Conservation (phyloP, 1,139 yeast genomes). For the Diutina mesorugosa region DNA sequence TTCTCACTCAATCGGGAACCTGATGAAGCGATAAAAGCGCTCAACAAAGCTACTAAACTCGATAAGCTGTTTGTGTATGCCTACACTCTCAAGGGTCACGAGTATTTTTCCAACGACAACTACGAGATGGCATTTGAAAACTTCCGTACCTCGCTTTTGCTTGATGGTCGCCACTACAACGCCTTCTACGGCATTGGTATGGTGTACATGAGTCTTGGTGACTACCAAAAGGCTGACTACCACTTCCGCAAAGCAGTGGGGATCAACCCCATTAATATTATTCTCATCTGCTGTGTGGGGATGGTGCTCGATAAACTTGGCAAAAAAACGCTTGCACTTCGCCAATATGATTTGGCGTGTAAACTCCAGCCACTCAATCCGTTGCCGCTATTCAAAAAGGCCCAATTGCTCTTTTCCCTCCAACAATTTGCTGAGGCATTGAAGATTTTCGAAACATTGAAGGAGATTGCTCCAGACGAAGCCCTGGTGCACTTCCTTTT, state of each 20-base stretch:
- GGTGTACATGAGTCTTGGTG: conserved; percentile 84
- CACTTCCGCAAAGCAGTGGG: conserved; percentile 82
- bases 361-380: conserved; percentile 80
- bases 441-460: conserved; percentile 58
- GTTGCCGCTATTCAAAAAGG: conserved; percentile 79
- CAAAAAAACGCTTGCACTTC: conserved; percentile 57
- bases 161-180: conserved; percentile 79
- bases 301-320: conserved; percentile 79
- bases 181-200: conserved; percentile 95
- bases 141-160: conserved; percentile 65
- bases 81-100: conserved; percentile 90
- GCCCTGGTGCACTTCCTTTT: conserved; percentile 84
- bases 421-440: conserved; percentile 64
- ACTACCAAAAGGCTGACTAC: conserved; percentile 69
- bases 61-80: conserved; percentile 78
- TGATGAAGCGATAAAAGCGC: conserved; percentile 83
- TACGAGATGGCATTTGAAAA: conserved; percentile 81
- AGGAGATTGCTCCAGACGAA: conserved; percentile 80
- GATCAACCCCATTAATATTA: conserved; percentile 84
- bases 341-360: conserved; percentile 75
- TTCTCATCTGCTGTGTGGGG: conserved; percentile 86
- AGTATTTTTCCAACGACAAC: conserved; percentile 76
- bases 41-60: conserved; percentile 62
- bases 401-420: conserved; percentile 64
- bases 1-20: conserved; percentile 77